Percentiles rank a stretch among this genome's conserved stretches.
These are phyloP conservation scores for Secale cereale DNA, from an alignment of 176 grass and related monocot species.

Conservation along the genomic window DNA sequence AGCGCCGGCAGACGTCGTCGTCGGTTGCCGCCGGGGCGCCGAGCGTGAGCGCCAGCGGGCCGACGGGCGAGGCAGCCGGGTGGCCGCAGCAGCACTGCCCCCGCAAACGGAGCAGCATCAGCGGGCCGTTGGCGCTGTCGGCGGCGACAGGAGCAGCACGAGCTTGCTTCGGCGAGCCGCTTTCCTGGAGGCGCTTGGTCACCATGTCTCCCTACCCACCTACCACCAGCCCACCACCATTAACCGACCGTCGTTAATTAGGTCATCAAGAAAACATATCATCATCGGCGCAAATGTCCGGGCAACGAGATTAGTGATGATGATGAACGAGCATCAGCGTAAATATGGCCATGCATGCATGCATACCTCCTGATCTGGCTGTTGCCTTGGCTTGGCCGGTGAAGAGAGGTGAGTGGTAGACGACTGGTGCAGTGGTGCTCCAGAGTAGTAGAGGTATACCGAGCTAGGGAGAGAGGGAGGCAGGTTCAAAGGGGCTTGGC, in stretches of 20 bases:
- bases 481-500: slow-evolving; percentile 5
- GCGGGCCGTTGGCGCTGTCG: background rate
- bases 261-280: too few relatives aligned
- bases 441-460: background rate
- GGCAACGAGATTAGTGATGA: background rate
- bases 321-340: too few relatives aligned
- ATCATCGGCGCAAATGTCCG: too few relatives aligned
- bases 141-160: background rate
- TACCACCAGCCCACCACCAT: background rate
- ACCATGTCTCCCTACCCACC: slow-evolving; percentile 1
- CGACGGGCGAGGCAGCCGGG: background rate
- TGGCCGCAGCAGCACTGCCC: background rate
- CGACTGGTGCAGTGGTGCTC: too few relatives aligned
- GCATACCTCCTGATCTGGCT: background rate
- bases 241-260: background rate
- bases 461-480: background rate
- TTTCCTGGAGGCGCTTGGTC: slow-evolving; percentile 20
- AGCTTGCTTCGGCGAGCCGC: slow-evolving; percentile 16
- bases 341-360: too few relatives aligned
- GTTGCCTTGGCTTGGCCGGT: background rate
- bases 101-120: slow-evolving; percentile 12
- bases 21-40: slow-evolving; percentile 9
- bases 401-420: background rate
- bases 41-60: slow-evolving; percentile 51
- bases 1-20: too few relatives aligned